Evolutionary conservation across 768 basidiomycete genomes (phyloP).

Genomic region (Clitopilus hobsonii): DNA sequence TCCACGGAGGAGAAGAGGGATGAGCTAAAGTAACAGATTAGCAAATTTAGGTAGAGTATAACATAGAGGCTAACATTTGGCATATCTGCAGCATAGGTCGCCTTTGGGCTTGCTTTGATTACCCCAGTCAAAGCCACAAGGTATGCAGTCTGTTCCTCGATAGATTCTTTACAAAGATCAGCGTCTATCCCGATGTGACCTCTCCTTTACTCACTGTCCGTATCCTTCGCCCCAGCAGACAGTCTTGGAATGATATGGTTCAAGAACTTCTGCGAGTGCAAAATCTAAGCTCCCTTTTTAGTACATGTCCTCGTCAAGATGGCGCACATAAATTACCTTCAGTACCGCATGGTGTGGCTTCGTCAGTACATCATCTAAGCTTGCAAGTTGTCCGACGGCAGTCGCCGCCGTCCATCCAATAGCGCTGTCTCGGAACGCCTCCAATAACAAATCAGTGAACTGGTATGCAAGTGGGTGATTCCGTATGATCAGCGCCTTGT

Average conservation of each 20-base stretch:
- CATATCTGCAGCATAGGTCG: slow-evolving; percentile 68
- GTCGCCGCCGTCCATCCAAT: slow-evolving; percentile 74
- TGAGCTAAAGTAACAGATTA: slow-evolving; percentile 51
- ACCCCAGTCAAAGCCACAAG: slow-evolving; percentile 82
- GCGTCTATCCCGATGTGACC: background rate
- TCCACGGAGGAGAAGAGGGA: slow-evolving; percentile 84
- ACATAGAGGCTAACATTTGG: slow-evolving; percentile 36
- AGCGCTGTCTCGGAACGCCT: slow-evolving; percentile 59
- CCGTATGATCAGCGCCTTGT: slow-evolving; percentile 74
- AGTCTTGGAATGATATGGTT: slow-evolving; percentile 68
- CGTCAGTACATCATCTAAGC: slow-evolving; percentile 58
- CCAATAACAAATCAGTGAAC: slow-evolving; percentile 64
- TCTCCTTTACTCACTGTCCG: slow-evolving; percentile 37
- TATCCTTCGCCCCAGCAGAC: slow-evolving; percentile 57
- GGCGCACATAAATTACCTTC: slow-evolving; percentile 49
- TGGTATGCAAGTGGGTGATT: slow-evolving; percentile 54
- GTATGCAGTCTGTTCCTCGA: slow-evolving; percentile 56
- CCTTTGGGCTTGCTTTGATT: slow-evolving; percentile 74
- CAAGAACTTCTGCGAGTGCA: slow-evolving; percentile 75
- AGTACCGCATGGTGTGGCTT: slow-evolving; percentile 77
- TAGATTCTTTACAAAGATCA: slow-evolving; percentile 6
- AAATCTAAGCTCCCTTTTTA: no score
- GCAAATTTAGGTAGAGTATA: background rate
- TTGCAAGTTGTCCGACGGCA: slow-evolving; percentile 64
- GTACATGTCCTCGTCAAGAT: no score